These are phyloP conservation scores for Auricularia heimuer DNA, from an alignment of 768 basidiomycete genomes.

Conservation along the genomic window DNA sequence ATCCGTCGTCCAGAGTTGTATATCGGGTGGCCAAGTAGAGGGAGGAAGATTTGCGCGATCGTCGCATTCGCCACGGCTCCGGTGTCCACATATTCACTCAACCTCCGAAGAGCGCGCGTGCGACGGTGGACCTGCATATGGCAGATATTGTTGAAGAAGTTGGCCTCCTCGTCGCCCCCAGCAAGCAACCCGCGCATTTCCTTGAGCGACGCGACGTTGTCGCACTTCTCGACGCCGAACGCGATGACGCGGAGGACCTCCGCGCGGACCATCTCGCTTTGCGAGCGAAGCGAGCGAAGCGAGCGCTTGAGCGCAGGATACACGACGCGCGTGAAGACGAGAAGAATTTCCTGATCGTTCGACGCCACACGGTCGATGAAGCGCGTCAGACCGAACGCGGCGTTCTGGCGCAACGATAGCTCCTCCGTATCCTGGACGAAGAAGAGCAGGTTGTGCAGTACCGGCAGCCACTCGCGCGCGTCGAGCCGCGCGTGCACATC, in stretches of 20 bases:
- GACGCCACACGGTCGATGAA: conserved; percentile 57
- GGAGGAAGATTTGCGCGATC: conserved; percentile 74
- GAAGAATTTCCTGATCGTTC: conserved; percentile 26
- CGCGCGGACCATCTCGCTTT: conserved; percentile 75
- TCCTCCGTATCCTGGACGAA: conserved; percentile 87
- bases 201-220: conserved; percentile 46
- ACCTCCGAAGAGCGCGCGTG: conserved; percentile 72
- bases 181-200: conserved; percentile 80
- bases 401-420: conserved; percentile 73
- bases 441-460: conserved; percentile 74
- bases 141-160: conserved; percentile 92
- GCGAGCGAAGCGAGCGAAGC: conserved; percentile 69
- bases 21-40: conserved; percentile 77
- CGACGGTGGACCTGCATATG: conserved; percentile 91
- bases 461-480: conserved; percentile 61
- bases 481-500: conserved; percentile 37
- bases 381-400: conserved; percentile 62
- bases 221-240: conserved; percentile 58
- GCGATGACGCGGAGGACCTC: conserved; percentile 76
- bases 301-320: conserved; percentile 74
- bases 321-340: conserved; percentile 51
- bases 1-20: conserved; percentile 41
- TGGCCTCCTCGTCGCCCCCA: conserved; percentile 85
- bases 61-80: conserved; percentile 58
- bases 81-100: conserved; percentile 65